Percentiles rank a stretch among this genome's conserved stretches.
These are phyloP conservation scores for Porogramme epimiltina DNA, from an alignment of 1,284 basidiomycete genomes.

Conservation along the genomic window DNA sequence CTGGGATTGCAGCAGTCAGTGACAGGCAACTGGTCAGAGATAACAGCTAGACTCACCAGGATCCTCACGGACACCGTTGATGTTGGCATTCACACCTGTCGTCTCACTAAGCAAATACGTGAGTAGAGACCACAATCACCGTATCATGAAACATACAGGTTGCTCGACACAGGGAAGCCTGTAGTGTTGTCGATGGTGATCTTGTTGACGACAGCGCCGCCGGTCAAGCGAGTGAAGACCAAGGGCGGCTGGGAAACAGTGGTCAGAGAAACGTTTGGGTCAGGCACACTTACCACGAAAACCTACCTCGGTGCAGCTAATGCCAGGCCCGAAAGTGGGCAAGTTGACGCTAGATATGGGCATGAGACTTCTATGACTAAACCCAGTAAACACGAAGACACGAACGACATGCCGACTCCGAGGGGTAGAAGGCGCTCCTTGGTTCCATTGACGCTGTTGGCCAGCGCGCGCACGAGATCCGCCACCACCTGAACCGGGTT, in stretches of 20 bases:
- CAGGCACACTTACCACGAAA: background rate
- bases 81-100: slow-evolving; percentile 24
- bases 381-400: background rate
- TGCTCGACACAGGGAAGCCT: slow-evolving; percentile 24
- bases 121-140: too few relatives aligned
- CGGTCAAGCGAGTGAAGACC: slow-evolving; percentile 29
- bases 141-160: slow-evolving; percentile 24
- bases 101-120: background rate
- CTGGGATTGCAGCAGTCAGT: slow-evolving; percentile 7
- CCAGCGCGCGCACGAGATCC: slow-evolving; percentile 27
- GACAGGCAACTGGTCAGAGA: too few relatives aligned
- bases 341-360: slow-evolving; percentile 24
- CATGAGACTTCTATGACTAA: background rate
- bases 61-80: slow-evolving; percentile 26
- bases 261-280: background rate
- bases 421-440: slow-evolving; percentile 27
- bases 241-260: slow-evolving; percentile 25
- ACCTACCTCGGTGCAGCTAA: slow-evolving; percentile 26
- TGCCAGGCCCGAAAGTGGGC: slow-evolving; percentile 27
- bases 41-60: slow-evolving; percentile 22
- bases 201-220: slow-evolving; percentile 24
- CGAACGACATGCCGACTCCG: slow-evolving; percentile 30
- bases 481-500: slow-evolving; percentile 20
- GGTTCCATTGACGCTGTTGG: slow-evolving; percentile 21
- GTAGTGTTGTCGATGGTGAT: slow-evolving; percentile 24